These are phyloP conservation scores for Croton setiger DNA, from an alignment of 441 rosid genomes.

Conservation along the genomic window DNA sequence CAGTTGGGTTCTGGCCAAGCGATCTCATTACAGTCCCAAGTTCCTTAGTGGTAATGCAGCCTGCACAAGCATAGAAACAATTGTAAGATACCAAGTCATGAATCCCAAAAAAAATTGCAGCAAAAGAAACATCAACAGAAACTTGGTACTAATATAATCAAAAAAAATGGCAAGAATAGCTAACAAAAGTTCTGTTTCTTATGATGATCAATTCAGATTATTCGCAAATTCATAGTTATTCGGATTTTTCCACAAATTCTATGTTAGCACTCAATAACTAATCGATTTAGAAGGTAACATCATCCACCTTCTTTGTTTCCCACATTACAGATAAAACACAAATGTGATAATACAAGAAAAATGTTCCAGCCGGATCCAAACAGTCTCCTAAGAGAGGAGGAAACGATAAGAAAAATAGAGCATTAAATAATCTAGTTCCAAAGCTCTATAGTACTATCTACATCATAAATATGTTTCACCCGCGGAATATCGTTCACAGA, in stretches of 20 bases:
- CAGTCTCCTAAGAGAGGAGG: not conserved
- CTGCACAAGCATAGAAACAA: slow-evolving; percentile 25
- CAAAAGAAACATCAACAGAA: not conserved
- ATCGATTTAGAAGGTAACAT: too few species aligned
- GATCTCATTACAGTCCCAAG: slow-evolving; percentile 70
- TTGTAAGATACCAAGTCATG: not conserved
- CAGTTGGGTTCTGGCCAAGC: slow-evolving; percentile 67
- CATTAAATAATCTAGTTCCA: too few species aligned
- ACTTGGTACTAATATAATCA: not conserved
- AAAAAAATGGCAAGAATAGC: not conserved
- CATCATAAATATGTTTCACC: not conserved
- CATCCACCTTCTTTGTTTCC: too few species aligned
- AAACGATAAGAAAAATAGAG: too few species aligned
- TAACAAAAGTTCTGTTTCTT: not conserved
- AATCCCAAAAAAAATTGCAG: not conserved
- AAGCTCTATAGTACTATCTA: too few species aligned
- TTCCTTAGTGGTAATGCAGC: slow-evolving; percentile 69
- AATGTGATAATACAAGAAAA: not conserved
- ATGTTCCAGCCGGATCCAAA: not conserved
- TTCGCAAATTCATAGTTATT: too few species aligned
- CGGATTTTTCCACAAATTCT: too few species aligned
- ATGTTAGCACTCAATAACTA: too few species aligned
- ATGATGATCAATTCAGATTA: too few species aligned
- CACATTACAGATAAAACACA: not conserved
- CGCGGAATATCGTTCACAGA: not conserved